phyloP scores from a whole-genome alignment of 108 stramenopile genomes.

The Nitzschia sp. region DNA sequence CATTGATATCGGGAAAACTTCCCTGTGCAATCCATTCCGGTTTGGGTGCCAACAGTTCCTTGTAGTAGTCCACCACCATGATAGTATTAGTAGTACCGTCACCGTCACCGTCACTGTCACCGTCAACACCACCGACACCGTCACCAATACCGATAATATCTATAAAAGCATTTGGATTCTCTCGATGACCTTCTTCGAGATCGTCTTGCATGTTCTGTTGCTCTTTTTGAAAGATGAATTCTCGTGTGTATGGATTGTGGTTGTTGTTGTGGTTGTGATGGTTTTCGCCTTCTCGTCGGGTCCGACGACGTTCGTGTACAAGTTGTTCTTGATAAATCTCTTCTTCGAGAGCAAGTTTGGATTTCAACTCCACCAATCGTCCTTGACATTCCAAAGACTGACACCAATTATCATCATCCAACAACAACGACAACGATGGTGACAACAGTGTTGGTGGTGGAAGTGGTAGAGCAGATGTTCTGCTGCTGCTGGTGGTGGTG shows the following conservation, averaged over 20 bases:
- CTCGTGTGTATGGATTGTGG: not conserved
- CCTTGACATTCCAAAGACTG: not conserved
- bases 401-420: not conserved
- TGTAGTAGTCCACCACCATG: no score
- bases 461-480: no score
- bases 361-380: not conserved
- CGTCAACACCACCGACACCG: not conserved
- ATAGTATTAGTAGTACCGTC: not conserved
- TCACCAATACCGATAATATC: not conserved
- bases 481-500: no score
- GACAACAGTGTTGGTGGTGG: not conserved
- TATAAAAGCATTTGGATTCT: not conserved
- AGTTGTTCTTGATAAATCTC: not conserved
- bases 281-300: not conserved
- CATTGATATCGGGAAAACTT: slow-evolving; percentile 17
- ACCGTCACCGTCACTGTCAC: no score
- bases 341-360: slow-evolving; percentile 7
- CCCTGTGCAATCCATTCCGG: slow-evolving; percentile 1
- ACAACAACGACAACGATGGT: not conserved
- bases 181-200: not conserved
- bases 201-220: not conserved
- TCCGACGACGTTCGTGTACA: not conserved
- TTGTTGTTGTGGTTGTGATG: not conserved
- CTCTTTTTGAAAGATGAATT: not conserved
- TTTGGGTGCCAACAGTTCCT: not conserved